These are phyloP conservation scores for Neopestalotiopsis rosae DNA, from an alignment of 2,329 filamentous ascomycete genomes.

Conservation along the genomic window DNA sequence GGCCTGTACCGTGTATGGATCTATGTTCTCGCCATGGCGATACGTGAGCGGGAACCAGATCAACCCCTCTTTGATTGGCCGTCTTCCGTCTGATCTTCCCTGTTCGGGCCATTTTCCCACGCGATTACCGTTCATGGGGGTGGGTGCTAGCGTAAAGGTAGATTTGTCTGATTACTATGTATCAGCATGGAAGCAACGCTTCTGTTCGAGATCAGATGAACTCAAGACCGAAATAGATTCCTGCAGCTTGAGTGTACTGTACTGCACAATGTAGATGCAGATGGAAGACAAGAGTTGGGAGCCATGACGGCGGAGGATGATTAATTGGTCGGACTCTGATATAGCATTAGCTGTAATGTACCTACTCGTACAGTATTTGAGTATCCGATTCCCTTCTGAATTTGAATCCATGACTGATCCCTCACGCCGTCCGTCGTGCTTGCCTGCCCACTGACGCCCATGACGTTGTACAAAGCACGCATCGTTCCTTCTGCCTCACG, in stretches of 20 bases:
- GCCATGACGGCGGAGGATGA: background rate
- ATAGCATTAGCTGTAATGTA: no score
- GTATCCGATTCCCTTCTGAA: no score
- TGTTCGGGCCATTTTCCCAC: conserved; percentile 14
- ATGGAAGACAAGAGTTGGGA: background rate
- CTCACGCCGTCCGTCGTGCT: no score
- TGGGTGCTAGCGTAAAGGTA: background rate
- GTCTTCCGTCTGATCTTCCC: conserved; percentile 16
- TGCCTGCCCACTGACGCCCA: no score
- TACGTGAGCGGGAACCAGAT: background rate
- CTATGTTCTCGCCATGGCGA: background rate
- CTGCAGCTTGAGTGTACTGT: background rate
- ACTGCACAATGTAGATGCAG: background rate
- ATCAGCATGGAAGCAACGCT: background rate
- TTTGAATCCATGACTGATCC: no score
- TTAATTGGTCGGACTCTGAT: no score
- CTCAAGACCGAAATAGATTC: conserved; percentile 4
- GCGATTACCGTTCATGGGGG: conserved; percentile 6
- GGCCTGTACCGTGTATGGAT: background rate
- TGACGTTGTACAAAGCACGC: no score
- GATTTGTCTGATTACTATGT: background rate
- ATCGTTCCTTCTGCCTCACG: no score
- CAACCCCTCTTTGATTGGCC: conserved; percentile 12
- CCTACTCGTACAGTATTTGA: no score
- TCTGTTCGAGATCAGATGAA: conserved; percentile 6